phyloP scores from a whole-genome alignment of 345 rosid species.

The Salix viminalis region DNA sequence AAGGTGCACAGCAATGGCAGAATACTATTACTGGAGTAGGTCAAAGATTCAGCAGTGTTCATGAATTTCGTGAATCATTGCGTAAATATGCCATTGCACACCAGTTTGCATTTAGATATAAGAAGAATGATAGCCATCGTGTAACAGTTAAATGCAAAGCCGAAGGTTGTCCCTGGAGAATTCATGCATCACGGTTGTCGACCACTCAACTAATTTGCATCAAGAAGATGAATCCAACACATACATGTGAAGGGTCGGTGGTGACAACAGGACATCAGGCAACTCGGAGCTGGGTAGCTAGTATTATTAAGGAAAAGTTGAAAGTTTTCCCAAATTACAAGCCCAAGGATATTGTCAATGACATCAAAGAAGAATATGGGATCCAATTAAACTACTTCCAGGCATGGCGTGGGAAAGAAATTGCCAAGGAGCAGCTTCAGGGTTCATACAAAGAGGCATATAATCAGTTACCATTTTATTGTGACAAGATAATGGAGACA shows the following conservation, averaged over 20 bases:
- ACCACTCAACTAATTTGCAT: slow-evolving; percentile 87
- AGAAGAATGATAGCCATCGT: slow-evolving; percentile 91
- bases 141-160: slow-evolving; percentile 96
- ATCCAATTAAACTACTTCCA: slow-evolving; percentile 85
- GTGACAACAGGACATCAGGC: slow-evolving; percentile 74
- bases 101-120: slow-evolving; percentile 86
- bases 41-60: slow-evolving; percentile 74
- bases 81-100: slow-evolving; percentile 89
- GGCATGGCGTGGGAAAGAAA: slow-evolving; percentile 97
- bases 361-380: slow-evolving; percentile 82
- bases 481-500: slow-evolving; percentile 77
- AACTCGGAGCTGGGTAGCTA: slow-evolving; percentile 92
- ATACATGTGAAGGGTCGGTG: slow-evolving; percentile 81
- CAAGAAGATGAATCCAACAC: slow-evolving; percentile 81
- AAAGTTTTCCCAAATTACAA: slow-evolving; percentile 75
- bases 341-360: slow-evolving; percentile 87
- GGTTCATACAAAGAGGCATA: slow-evolving; percentile 93
- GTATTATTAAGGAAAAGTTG: slow-evolving; percentile 86
- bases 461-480: slow-evolving; percentile 66
- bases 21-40: slow-evolving; percentile 86
- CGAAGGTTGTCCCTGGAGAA: slow-evolving; percentile 95
- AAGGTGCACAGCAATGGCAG: slow-evolving; percentile 88
- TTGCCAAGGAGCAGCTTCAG: slow-evolving; percentile 92
- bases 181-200: slow-evolving; percentile 86
- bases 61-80: slow-evolving; percentile 79